Evolutionary conservation across 2,329 filamentous ascomycete genomes (phyloP).

Genomic region (Ophiosphaerella korrae): DNA sequence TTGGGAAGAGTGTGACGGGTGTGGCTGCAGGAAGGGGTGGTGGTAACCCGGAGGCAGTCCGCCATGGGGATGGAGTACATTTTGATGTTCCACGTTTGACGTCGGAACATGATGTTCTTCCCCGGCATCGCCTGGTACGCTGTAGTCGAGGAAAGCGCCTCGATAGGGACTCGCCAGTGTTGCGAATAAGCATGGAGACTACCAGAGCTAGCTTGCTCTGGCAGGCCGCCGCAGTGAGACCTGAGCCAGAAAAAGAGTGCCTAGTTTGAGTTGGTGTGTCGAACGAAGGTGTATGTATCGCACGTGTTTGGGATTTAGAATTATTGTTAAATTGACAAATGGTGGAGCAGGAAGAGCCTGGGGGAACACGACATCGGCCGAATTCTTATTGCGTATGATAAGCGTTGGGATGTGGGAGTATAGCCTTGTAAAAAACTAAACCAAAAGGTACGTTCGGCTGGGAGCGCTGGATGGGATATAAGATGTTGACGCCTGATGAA

Average conservation of each 20-base stretch:
- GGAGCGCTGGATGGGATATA: slow-evolving; percentile 48
- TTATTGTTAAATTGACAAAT: slow-evolving; percentile 51
- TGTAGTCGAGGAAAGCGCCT: slow-evolving; percentile 55
- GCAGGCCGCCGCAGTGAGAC: slow-evolving; percentile 53
- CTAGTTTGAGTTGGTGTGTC: slow-evolving; percentile 42
- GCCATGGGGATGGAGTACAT: slow-evolving; percentile 48
- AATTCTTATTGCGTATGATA: slow-evolving; percentile 47
- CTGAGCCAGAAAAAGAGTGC: slow-evolving; percentile 49
- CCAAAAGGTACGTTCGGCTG: slow-evolving; percentile 34
- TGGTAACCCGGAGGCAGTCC: slow-evolving; percentile 42
- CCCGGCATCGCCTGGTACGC: slow-evolving; percentile 50
- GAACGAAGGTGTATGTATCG: slow-evolving; percentile 46
- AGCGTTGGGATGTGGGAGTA: slow-evolving; percentile 46
- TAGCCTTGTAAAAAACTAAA: slow-evolving; percentile 44
- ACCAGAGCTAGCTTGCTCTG: slow-evolving; percentile 57
- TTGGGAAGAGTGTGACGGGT: slow-evolving; percentile 43
- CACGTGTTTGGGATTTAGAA: slow-evolving; percentile 49
- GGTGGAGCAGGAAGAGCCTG: slow-evolving; percentile 44
- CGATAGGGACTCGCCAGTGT: slow-evolving; percentile 56
- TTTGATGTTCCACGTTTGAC: slow-evolving; percentile 50
- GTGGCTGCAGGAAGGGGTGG: slow-evolving; percentile 46
- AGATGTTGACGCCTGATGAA: slow-evolving; percentile 42
- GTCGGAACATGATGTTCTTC: slow-evolving; percentile 48
- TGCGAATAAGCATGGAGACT: slow-evolving; percentile 57
- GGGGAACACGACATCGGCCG: slow-evolving; percentile 44